Conservation (phyloP, 768 basidiomycete species). For the Lentinus brumalis region DNA sequence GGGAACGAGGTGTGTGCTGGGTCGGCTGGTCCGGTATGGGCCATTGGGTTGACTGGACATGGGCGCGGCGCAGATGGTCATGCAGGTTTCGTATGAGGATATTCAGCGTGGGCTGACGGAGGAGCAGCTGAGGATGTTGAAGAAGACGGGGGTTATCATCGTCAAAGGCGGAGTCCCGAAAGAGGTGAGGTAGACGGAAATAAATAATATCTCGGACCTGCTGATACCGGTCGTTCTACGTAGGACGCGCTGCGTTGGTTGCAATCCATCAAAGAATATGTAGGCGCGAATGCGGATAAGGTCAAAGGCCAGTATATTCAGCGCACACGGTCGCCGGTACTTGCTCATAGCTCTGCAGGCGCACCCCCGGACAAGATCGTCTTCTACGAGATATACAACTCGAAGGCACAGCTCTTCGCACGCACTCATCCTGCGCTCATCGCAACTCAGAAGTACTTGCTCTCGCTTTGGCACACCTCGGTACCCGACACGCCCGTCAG, state of each 20-base stretch:
- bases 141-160: conserved; percentile 54
- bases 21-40: background rate
- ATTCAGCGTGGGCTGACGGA: conserved; percentile 49
- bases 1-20: conserved; percentile 47
- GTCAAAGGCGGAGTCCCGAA: conserved; percentile 58
- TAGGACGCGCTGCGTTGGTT: conserved; percentile 68
- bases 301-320: conserved; percentile 45
- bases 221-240: no score
- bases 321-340: no score
- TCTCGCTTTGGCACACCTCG: conserved; percentile 61
- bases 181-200: conserved; percentile 42
- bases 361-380: conserved; percentile 70
- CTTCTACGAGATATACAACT: conserved; percentile 76
- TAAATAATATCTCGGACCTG: conserved; percentile 20
- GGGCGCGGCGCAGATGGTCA: conserved; percentile 46
- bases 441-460: conserved; percentile 55
- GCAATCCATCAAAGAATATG: conserved; percentile 52
- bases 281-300: conserved; percentile 44
- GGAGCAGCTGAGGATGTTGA: conserved; percentile 46
- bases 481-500: conserved; percentile 44
- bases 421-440: conserved; percentile 66
- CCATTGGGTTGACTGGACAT: no score
- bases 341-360: conserved; percentile 40
- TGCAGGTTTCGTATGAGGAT: conserved; percentile 47
- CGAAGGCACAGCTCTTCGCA: conserved; percentile 60